A percentile compares a stretch with the other conserved stretches of the same genome.
phyloP scores from a whole-genome alignment of 2,329 filamentous ascomycete genomes.

The Apiospora koreana region DNA sequence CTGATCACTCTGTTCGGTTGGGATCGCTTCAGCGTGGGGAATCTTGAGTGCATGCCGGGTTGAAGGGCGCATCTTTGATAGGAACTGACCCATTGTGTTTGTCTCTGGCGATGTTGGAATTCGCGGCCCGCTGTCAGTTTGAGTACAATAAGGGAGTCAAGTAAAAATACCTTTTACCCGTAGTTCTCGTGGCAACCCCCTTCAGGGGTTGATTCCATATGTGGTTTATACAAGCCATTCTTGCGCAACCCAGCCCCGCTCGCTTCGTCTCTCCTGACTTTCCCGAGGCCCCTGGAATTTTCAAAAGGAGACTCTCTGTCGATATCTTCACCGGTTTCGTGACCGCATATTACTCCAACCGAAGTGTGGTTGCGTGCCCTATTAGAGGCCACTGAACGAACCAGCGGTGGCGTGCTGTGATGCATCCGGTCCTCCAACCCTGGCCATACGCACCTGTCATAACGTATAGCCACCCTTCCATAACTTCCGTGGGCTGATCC shows the following conservation, averaged over 20 bases:
- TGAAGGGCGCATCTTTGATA: neutral
- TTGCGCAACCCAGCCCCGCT: neutral
- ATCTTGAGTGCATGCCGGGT: neutral
- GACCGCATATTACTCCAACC: neutral
- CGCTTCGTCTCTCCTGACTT: neutral
- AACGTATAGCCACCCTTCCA: neutral
- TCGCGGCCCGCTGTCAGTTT: neutral
- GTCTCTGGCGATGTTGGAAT: neutral
- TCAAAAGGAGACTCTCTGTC: neutral
- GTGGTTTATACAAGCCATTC: neutral
- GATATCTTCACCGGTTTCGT: neutral
- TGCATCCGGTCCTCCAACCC: neutral
- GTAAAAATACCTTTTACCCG: neutral
- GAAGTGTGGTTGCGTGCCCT: neutral
- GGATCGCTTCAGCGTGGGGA: neutral
- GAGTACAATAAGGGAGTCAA: neutral
- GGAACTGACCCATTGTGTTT: neutral
- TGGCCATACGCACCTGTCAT: neutral
- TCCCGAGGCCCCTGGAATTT: neutral
- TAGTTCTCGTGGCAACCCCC: neutral
- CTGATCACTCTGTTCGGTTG: neutral
- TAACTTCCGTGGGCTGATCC: neutral
- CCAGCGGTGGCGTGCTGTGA: neutral
- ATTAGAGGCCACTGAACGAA: neutral
- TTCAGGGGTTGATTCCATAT: neutral